Percentiles rank a stretch among this genome's conserved stretches.
phyloP scores from a whole-genome alignment of 139 green algal species.

The Tetradesmus lagerheimii region DNA sequence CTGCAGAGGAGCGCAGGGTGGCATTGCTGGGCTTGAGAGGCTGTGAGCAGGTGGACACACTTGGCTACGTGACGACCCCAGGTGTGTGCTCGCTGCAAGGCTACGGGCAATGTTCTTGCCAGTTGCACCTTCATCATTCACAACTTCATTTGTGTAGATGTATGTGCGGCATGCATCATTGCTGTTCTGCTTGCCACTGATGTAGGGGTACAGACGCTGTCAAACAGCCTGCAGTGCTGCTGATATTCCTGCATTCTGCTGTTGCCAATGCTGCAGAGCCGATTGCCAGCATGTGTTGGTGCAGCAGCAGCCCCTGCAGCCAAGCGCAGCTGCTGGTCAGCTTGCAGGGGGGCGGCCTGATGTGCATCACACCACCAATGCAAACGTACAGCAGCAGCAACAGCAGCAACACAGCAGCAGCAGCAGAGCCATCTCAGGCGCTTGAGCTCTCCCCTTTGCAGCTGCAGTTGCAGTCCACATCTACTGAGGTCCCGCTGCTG shows the following conservation, averaged over 20 bases:
- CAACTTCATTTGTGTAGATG: too few species aligned
- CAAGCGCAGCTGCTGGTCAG: slow-evolving; percentile 33
- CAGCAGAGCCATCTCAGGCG: not conserved
- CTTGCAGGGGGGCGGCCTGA: not conserved
- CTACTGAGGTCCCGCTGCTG: slow-evolving; percentile 9
- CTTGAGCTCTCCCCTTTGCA: not conserved
- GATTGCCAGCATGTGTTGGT: slow-evolving; percentile 14
- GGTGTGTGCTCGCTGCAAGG: too few species aligned
- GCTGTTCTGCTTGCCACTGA: not conserved
- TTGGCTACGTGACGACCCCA: slow-evolving; percentile 23
- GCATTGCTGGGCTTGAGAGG: slow-evolving; percentile 21
- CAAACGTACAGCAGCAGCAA: not conserved
- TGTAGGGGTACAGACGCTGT: not conserved
- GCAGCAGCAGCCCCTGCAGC: not conserved
- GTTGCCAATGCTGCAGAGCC: not conserved
- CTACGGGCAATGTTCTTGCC: too few species aligned
- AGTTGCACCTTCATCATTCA: too few species aligned
- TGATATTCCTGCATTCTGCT: not conserved
- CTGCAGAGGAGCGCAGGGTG: slow-evolving; percentile 12
- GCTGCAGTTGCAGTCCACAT: not conserved
- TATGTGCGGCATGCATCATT: too few species aligned
- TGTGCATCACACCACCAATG: not conserved
- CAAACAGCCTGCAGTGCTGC: too few species aligned
- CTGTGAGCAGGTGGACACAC: not conserved
- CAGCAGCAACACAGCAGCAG: slow-evolving; percentile 17